These are phyloP conservation scores for Botrytis tulipae DNA, from an alignment of 2,329 filamentous ascomycete species.

Conservation along the genomic window DNA sequence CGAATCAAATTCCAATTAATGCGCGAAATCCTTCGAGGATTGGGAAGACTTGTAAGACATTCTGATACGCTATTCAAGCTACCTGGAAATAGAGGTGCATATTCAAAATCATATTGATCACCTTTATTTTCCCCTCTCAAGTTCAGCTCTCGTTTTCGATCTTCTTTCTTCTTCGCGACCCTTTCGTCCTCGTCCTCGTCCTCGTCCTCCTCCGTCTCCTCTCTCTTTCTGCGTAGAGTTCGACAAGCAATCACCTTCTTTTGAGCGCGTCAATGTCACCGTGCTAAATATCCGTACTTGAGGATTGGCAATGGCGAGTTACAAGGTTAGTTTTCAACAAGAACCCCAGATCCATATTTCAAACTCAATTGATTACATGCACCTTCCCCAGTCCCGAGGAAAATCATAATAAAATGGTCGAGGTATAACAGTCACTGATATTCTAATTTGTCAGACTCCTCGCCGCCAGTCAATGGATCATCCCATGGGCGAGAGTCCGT, in stretches of 20 bases:
- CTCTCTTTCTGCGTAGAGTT: not conserved
- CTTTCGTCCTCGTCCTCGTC: not conserved
- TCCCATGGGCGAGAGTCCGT: conserved; percentile 21
- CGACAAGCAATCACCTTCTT: not conserved
- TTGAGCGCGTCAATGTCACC: conserved; percentile 20
- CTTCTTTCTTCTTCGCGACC: conserved; percentile 14
- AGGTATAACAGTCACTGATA: conserved; percentile 13
- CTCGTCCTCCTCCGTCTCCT: not conserved
- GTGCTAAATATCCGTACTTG: conserved; percentile 4
- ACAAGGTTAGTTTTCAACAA: conserved; percentile 17
- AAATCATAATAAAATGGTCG: not conserved
- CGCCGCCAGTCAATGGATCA: conserved; percentile 24
- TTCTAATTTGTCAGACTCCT: conserved; percentile 6
- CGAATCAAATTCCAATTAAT: conserved; percentile 10
- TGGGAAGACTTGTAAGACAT: conserved; percentile 16
- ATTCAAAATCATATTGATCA: conserved; percentile 9
- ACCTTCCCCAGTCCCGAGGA: conserved; percentile 2
- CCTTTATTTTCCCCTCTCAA: not conserved
- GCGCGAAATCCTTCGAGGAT: not conserved
- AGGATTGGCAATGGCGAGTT: conserved; percentile 19
- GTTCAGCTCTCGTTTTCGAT: conserved; percentile 2
- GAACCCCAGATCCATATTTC: conserved; percentile 8
- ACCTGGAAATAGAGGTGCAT: conserved; percentile 9
- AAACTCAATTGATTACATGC: conserved; percentile 2
- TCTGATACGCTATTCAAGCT: conserved; percentile 10